Conservation (phyloP, 805 yeast species). For the Candida peoriensis region DNA sequence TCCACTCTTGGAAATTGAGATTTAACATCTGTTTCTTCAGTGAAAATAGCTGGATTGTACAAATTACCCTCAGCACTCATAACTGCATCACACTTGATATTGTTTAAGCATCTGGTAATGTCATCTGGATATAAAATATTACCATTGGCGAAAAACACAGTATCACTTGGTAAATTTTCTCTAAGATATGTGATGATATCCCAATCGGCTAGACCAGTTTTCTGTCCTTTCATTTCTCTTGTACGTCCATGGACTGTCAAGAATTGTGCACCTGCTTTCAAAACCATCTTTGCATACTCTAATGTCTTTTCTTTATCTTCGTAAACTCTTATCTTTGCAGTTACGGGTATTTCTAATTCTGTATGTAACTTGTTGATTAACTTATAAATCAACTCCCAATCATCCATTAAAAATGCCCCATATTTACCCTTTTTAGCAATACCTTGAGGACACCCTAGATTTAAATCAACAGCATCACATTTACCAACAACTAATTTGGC, state of each 20-base stretch:
- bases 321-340: slow-evolving; percentile 90
- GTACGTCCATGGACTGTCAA: slow-evolving; percentile 94
- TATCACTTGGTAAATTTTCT: slow-evolving; percentile 70
- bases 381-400: slow-evolving; percentile 77
- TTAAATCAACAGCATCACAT: slow-evolving; percentile 95
- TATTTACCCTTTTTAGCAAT: slow-evolving; percentile 93
- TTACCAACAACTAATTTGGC: slow-evolving; percentile 73
- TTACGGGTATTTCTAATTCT: slow-evolving; percentile 78
- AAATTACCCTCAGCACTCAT: slow-evolving; percentile 98
- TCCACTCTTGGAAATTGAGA: slow-evolving; percentile 84
- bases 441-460: slow-evolving; percentile 97
- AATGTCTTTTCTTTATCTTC: slow-evolving; percentile 80
- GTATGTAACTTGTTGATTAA: slow-evolving; percentile 71
- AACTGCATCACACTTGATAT: slow-evolving; percentile 77
- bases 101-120: slow-evolving; percentile 58
- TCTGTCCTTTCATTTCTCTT: slow-evolving; percentile 96
- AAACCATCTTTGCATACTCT: slow-evolving; percentile 82
- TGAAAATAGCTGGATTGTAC: slow-evolving; percentile 87
- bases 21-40: slow-evolving; percentile 49
- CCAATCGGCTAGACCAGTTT: slow-evolving; percentile 96
- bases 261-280: slow-evolving; percentile 93
- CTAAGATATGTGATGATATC: slow-evolving; percentile 63
- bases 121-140: slow-evolving; percentile 90
- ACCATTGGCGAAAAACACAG: slow-evolving; percentile 92
- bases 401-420: slow-evolving; percentile 96